Evolutionary conservation across 768 basidiomycete species (phyloP), one percentile per base, ranked within the genome.

Genomic region (Pulveroboletus ravenelii): DNA sequence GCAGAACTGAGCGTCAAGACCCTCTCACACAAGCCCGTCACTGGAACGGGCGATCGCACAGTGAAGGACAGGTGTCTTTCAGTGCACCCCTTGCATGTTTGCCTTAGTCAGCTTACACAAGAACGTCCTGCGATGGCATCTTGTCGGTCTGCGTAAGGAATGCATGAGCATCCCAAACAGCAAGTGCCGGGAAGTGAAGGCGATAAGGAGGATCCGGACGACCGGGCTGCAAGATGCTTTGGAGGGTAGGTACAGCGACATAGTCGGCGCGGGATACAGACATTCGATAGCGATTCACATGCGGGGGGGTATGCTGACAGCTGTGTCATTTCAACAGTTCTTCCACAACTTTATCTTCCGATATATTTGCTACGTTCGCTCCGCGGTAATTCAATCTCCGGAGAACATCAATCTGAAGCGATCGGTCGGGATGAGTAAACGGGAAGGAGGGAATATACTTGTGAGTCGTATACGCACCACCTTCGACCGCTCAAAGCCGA

Each of bases 381-480:
- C 93, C 83, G 8, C 92, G 82, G 71, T 95, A 95, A 67, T 95
- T 94, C 64, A 94, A 64, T 61, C 89, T 77, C 57, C 87, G 80
- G 53, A 95, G 77, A n/a, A 85, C 87, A 62, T 93, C 92, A 53
- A 94, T 89, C 90, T 93, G 47, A 32, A 47, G 31, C 32, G 32
- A 25, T 13, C 32, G 43, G 34, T 13, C 13, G 10, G 44, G 50
- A 39, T 56, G 39, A 52, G 41, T 47, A 38, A 43, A 25, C n/a
- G 27, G 4, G 6, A 34, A 13, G 30, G 8, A 23, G 14, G 25
- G 29, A 41, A 27, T 35, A 34, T 10, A 30, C 13, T 23, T 15
- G 36, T 14, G 12, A 31, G 18, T 34, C 13, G 32, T 14, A 18
- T 45, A 85, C 89, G 62, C 68, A 96, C 94, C 58, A 96, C 91